phyloP scores from a whole-genome alignment of 768 basidiomycete species.

The Botryobasidium botryosum region DNA sequence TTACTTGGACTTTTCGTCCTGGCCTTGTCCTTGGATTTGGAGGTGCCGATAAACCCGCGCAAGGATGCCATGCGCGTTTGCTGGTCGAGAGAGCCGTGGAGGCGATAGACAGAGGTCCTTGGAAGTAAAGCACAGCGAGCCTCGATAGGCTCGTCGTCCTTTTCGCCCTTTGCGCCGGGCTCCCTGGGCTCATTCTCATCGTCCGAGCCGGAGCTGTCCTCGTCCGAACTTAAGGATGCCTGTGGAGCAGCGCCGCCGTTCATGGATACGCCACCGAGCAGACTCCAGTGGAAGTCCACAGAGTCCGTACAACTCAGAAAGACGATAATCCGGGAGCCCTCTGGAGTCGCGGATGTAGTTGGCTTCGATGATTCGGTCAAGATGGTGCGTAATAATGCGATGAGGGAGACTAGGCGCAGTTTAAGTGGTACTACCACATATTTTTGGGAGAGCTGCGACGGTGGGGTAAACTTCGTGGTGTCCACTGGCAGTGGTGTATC shows the following conservation, averaged over 20 bases:
- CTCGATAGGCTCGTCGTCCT: constrained; percentile 25
- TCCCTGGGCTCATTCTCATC: constrained; percentile 17
- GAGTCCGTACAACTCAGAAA: constrained; percentile 96
- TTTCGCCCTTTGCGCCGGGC: constrained; percentile 15
- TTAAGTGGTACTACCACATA: constrained; percentile 84
- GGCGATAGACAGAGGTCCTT: constrained; percentile 60
- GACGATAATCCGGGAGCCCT: constrained; percentile 65
- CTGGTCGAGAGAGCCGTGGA: constrained; percentile 86
- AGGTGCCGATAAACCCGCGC: constrained; percentile 37
- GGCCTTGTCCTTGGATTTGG: constrained; percentile 18
- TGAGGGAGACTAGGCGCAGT: constrained; percentile 77
- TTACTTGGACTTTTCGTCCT: constrained; percentile 16
- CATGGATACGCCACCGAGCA: constrained; percentile 63
- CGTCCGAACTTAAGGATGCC: constrained; percentile 13
- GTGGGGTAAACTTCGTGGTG: constrained; percentile 62
- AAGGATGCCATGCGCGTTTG: constrained; percentile 64
- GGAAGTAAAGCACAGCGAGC: constrained; percentile 64
- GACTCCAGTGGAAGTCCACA: constrained; percentile 89
- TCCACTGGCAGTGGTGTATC: neutral
- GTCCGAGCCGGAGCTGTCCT: constrained; percentile 15
- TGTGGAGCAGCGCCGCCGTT: constrained; percentile 19
- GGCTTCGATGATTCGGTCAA: constrained; percentile 33
- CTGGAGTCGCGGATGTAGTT: constrained; percentile 14
- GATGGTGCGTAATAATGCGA: constrained; percentile 72
- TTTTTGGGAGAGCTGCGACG: constrained; percentile 84